phyloP scores from a whole-genome alignment of 257 asterid genomes.

The Agastache rugosa region DNA sequence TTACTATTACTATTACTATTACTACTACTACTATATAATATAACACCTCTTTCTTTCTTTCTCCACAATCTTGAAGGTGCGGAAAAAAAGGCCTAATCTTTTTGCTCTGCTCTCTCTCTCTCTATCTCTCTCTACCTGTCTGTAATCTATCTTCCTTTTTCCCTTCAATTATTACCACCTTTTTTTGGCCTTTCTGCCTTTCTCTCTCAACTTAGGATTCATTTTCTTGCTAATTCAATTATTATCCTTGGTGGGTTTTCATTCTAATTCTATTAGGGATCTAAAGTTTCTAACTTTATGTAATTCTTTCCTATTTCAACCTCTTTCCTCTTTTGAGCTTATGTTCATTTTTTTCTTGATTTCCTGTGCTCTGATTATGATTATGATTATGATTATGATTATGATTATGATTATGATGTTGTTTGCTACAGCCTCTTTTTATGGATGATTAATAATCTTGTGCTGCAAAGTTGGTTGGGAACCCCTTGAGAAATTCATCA shows the following conservation, averaged over 20 bases:
- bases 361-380: not conserved
- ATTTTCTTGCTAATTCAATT: not conserved
- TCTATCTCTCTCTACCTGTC: no score
- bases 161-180: not conserved
- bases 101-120: constrained; percentile 15
- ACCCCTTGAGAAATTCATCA: not conserved
- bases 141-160: constrained; percentile 24
- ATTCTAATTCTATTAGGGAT: constrained; percentile 23
- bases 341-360: not conserved
- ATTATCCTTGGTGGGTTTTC: constrained; percentile 33
- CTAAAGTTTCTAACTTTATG: constrained; percentile 12
- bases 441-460: not conserved
- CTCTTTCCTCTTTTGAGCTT: not conserved
- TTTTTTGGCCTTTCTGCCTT: not conserved
- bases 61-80: constrained; percentile 28
- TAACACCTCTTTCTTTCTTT: not conserved
- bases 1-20: no score
- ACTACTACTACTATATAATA: not conserved
- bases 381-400: no score
- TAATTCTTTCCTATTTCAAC: constrained; percentile 24
- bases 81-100: constrained; percentile 19
- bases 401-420: not conserved
- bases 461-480: not conserved
- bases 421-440: not conserved
- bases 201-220: not conserved